Percentiles rank a stretch among this genome's conserved stretches.
Evolutionary conservation across 768 basidiomycete genomes (phyloP).

Genomic region (Hericium alpestre): DNA sequence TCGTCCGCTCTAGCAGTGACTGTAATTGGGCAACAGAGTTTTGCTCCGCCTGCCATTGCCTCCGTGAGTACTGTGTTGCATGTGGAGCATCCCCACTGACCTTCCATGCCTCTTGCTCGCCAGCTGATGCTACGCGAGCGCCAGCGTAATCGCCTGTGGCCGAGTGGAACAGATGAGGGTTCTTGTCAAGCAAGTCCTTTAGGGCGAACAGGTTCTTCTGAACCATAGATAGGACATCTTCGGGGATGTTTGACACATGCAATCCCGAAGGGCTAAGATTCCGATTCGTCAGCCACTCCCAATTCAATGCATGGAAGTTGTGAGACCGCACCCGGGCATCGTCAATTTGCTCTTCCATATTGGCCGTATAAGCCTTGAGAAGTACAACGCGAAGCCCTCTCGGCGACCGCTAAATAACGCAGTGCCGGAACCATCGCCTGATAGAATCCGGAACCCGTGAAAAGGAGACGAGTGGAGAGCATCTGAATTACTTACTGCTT

Average conservation of each 20-base stretch:
- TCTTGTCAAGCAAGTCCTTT: conserved; percentile 67
- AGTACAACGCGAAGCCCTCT: conserved; percentile 80
- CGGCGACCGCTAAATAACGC: conserved; percentile 79
- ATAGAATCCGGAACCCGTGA: background rate
- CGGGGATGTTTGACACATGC: conserved; percentile 54
- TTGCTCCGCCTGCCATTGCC: conserved; percentile 55
- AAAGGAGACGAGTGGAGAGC: background rate
- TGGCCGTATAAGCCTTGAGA: conserved; percentile 75
- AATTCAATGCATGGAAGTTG: background rate
- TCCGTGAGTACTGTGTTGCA: background rate
- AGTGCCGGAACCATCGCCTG: conserved; percentile 38
- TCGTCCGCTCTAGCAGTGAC: conserved; percentile 67
- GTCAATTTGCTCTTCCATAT: conserved; percentile 83
- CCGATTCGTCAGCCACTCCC: background rate
- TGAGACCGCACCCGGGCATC: conserved; percentile 37
- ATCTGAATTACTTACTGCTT: conserved; percentile 35
- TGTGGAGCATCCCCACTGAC: conserved; percentile 25
- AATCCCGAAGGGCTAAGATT: conserved; percentile 27
- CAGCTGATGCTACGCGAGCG: conserved; percentile 40
- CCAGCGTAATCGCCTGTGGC: conserved; percentile 60
- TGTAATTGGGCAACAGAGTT: conserved; percentile 70
- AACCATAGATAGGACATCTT: conserved; percentile 50
- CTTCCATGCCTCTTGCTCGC: conserved; percentile 86
- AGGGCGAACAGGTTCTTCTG: conserved; percentile 74
- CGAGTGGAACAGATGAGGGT: conserved; percentile 78